Conservation (phyloP, 106 monocot genomes). For the Dendrobium catenatum region DNA sequence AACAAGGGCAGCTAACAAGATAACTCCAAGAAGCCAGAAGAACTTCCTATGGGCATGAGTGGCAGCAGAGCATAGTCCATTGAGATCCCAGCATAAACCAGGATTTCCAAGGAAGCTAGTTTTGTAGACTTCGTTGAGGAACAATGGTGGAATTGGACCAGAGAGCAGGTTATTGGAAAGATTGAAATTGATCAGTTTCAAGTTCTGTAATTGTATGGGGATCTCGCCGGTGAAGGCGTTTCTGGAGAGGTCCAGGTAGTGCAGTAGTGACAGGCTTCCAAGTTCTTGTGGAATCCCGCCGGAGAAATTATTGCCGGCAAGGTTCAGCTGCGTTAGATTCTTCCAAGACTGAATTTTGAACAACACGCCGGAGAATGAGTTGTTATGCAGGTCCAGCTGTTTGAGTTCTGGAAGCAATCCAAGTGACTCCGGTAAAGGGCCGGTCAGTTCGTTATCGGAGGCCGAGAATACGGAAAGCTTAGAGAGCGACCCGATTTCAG, state of each 20-base stretch:
- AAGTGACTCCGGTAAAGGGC: slow-evolving; percentile 44
- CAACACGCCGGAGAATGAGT: slow-evolving; percentile 52
- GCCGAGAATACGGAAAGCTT: slow-evolving; percentile 46
- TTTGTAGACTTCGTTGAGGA: slow-evolving; percentile 24
- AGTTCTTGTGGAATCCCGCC: slow-evolving; percentile 62
- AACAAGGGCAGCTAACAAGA: neutral
- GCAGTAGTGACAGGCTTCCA: slow-evolving; percentile 53
- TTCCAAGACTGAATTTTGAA: slow-evolving; percentile 28
- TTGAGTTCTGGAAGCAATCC: slow-evolving; percentile 34
- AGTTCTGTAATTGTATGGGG: slow-evolving; percentile 50
- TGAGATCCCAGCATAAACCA: slow-evolving; percentile 36
- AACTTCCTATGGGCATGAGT: neutral
- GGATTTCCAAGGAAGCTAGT: slow-evolving; percentile 70
- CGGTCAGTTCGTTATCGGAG: slow-evolving; percentile 41
- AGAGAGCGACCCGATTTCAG: slow-evolving; percentile 32
- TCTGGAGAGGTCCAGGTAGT: slow-evolving; percentile 71
- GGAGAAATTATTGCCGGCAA: slow-evolving; percentile 48
- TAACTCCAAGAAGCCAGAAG: neutral
- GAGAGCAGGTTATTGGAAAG: slow-evolving; percentile 66
- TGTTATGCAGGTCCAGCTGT: slow-evolving; percentile 42
- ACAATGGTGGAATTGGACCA: slow-evolving; percentile 47
- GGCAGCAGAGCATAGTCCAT: slow-evolving; percentile 31
- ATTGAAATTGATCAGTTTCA: slow-evolving; percentile 65
- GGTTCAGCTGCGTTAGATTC: slow-evolving; percentile 59
- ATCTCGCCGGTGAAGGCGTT: slow-evolving; percentile 55